phyloP scores from a whole-genome alignment of 768 basidiomycete genomes.

The Psilocybe cyanescens region DNA sequence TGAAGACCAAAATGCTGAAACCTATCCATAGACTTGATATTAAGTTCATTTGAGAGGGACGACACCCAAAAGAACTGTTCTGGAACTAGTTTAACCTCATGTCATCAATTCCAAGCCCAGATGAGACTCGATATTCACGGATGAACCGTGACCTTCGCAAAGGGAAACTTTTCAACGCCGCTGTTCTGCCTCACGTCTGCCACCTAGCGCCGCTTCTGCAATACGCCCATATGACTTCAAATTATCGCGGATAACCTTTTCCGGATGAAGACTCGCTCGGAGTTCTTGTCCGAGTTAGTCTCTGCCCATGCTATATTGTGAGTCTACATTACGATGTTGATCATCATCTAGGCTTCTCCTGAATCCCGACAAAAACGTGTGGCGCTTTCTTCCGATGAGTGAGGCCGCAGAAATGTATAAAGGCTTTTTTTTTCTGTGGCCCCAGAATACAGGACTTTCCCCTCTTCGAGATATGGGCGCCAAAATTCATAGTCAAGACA shows the following conservation, averaged over 20 bases:
- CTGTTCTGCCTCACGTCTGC: conserved; percentile 10
- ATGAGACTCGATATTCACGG: background rate
- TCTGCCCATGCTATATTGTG: background rate
- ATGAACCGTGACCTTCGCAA: background rate
- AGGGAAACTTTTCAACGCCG: conserved; percentile 1
- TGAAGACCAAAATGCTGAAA: too few species aligned
- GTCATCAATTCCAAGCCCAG: too few species aligned
- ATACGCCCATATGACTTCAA: conserved; percentile 4
- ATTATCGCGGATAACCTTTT: conserved; percentile 12
- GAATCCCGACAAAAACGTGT: conserved; percentile 7
- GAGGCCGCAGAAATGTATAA: background rate
- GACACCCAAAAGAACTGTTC: too few species aligned
- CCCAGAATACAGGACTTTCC: background rate
- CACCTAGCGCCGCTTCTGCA: conserved; percentile 9
- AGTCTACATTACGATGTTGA: conserved; percentile 8
- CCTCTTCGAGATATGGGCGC: background rate
- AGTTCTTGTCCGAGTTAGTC: conserved; percentile 11
- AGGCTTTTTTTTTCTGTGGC: background rate
- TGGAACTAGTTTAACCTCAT: too few species aligned
- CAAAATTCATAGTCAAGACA: background rate
- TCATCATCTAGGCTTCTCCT: conserved; percentile 13
- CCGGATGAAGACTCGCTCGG: conserved; percentile 1
- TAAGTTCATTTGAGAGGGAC: too few species aligned
- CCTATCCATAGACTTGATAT: too few species aligned
- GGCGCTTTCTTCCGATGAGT: conserved; percentile 3